Base-by-base conservation (phyloP, 2,329 filamentous ascomycete genomes). In the Gliomastix tumulicola region DNA sequence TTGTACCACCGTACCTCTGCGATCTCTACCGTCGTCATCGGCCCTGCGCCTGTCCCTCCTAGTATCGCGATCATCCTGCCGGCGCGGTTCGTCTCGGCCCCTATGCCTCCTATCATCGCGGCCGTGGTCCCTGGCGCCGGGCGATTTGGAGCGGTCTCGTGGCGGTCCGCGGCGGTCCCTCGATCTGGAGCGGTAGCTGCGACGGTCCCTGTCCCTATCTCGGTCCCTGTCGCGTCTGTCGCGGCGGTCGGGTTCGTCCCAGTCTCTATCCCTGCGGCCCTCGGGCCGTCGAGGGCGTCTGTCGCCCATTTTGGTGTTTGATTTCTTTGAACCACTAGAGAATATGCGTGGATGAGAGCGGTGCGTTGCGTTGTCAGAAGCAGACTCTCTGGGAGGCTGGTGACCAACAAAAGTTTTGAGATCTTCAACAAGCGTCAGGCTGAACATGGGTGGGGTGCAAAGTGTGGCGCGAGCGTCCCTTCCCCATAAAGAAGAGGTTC, bases 231-330 rank as follows among this genome's bases (percentile, higher is more conserved):
- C 53, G 27, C 57, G 48, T 35, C 47, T 44, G 35, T 50, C 46
- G 36, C 57, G 59, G 15, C 63, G 60, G 37, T 68, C 65, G 10
- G 65, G 59, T 30, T 73, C 68, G 43, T 83, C 78, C 74, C 76
- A 77, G 69, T 76, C 77, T n/a, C n/a, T n/a, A n/a, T n/a, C n/a
- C n/a, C n/a, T n/a, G 35, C 70, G 71, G 55, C 71, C 76, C 46
- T 82, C 77, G 18, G 55, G 54, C 32, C 60, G 55, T 35, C 56
- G 53, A 19, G 44, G 42, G 32, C 58, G 53, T 13, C 52, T 41
- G 42, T 63, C 60, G 34, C 45, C 49, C 54, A 63, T 63, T 15
- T 1, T 49, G 34, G 32, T 30, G 6, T n/a, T 19, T 8, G n/a
- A n/a, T n/a, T n/a, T n/a, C n/a, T n/a, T n/a, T n/a, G n/a, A n/a